Evolutionary conservation across 1,284 basidiomycete genomes (phyloP), one percentile per base, ranked within the genome.

Genomic region (Moesziomyces antarcticus): DNA sequence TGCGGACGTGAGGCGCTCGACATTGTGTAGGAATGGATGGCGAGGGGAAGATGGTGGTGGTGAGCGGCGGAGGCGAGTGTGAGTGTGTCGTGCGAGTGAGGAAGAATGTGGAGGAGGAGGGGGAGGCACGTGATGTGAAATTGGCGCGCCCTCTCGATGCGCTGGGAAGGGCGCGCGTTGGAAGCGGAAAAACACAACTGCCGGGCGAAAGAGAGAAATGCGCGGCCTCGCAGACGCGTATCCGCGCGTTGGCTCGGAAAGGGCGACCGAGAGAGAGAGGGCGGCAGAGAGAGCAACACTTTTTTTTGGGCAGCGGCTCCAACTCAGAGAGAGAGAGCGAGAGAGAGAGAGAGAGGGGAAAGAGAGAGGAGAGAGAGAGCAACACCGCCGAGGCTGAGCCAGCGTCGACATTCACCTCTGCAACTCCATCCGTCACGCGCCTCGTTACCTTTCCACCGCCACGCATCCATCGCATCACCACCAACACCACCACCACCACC

Each of bases 41-140:
- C 10, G 50, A 50, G 45, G 20, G 11, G 13, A 30, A 54, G 21
- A 35, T 11, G 53, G 24, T 40, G 10, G 41, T 24, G 21, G 42
- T n/a, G 25, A 11, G 50, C 27, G 50, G 3, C 40, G 25, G 37
- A 16, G 44, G 20, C 11, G 42, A 2, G 42, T 18, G 20, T 5
- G 42, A 3, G 24, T 8, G 25, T 58, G 55, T 58, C 65, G 65
- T 68, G 66, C 60, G 56, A 69, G 59, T 48, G 47, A 18, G 13
- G 6, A 1, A 1, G 7, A 7, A 49, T 37, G 60, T 60, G 67
- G 56, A 59, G 67, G 56, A 7, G 67, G 56, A 59, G 67, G 56
- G 8, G 30, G 37, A 3, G 18, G 56, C 66, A 69, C 66, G 66
- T 69, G 66, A 69, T 50, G 10, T 22, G 7, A 2, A 33, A 13